A percentile compares a stretch with the other conserved stretches of the same genome.
Evolutionary conservation across 306 rosid species (phyloP).

Genomic region (Inga oerstediana): DNA sequence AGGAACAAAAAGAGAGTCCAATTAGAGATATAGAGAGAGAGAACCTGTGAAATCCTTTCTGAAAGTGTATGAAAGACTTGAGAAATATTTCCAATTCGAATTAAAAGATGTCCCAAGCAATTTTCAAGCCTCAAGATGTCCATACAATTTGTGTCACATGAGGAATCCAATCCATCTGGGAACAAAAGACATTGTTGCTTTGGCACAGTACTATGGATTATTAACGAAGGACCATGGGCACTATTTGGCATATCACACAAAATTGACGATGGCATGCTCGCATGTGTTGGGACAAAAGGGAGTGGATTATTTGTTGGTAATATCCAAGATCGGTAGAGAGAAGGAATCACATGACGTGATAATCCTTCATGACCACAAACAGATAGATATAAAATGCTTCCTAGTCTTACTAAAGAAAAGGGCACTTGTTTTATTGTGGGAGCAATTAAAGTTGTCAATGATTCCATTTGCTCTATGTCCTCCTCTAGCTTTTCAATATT

Average conservation of each 20-base stretch:
- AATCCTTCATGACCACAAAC: neutral
- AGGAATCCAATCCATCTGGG: neutral
- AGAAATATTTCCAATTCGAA: neutral
- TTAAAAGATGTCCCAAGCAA: neutral
- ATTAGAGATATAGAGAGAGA: neutral
- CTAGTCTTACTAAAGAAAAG: neutral
- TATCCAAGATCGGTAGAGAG: neutral
- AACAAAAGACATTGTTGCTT: too few relatives aligned
- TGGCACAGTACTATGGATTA: neutral
- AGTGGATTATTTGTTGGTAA: neutral
- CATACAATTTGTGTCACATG: neutral
- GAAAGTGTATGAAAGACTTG: neutral
- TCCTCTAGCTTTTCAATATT: neutral
- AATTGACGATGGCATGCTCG: neutral
- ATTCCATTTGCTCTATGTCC: neutral
- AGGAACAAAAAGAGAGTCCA: too few relatives aligned
- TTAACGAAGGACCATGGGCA: neutral
- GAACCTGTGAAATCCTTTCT: neutral
- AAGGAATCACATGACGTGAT: neutral
- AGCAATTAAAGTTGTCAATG: neutral
- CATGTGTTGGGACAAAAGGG: neutral
- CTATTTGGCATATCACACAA: neutral
- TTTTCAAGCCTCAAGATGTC: neutral
- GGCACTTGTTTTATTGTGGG: neutral
- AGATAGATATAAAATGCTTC: neutral